Conservation (phyloP, 163 green algal genomes). For the Botryococcus braunii region DNA sequence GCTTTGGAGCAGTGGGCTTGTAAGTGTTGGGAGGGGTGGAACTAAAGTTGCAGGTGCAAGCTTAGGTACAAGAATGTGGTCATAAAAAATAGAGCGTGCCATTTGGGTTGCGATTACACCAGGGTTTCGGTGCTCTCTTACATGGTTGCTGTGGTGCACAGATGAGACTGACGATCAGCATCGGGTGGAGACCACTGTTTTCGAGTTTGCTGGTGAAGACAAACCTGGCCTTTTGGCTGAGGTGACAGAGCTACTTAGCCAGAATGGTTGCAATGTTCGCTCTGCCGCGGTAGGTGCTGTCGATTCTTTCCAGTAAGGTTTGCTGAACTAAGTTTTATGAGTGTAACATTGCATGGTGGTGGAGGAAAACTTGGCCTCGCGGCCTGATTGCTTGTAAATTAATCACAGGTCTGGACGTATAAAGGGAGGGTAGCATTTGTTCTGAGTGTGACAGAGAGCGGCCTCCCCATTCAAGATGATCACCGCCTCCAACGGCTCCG, state of each 20-base stretch:
- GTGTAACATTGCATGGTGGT: no score
- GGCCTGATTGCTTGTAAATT: no score
- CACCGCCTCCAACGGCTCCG: constrained; percentile 36
- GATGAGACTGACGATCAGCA: constrained; percentile 40
- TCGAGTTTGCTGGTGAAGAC: constrained; percentile 85
- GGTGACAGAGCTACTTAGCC: constrained; percentile 72
- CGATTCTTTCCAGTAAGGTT: neutral
- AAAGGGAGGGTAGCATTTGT: constrained; percentile 62
- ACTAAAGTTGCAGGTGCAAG: neutral
- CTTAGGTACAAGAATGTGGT: neutral
- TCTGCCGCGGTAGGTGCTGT: constrained; percentile 60
- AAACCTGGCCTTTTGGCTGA: constrained; percentile 72
- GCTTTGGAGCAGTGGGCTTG: neutral
- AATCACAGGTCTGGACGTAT: constrained; percentile 75
- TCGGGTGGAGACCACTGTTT: constrained; percentile 60
- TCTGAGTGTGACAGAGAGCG: constrained; percentile 66
- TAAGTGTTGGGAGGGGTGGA: neutral
- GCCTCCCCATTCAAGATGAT: constrained; percentile 31
- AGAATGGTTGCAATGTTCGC: constrained; percentile 73
- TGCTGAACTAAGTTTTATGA: constrained; percentile 5
- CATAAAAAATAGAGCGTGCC: neutral
- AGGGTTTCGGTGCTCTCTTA: neutral
- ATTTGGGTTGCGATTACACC: no score
- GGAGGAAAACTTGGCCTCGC: no score
- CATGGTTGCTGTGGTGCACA: constrained; percentile 5